Evolutionary conservation across 352 stramenopile genomes (phyloP).

Genomic region (Hyaloperonospora brassicae): DNA sequence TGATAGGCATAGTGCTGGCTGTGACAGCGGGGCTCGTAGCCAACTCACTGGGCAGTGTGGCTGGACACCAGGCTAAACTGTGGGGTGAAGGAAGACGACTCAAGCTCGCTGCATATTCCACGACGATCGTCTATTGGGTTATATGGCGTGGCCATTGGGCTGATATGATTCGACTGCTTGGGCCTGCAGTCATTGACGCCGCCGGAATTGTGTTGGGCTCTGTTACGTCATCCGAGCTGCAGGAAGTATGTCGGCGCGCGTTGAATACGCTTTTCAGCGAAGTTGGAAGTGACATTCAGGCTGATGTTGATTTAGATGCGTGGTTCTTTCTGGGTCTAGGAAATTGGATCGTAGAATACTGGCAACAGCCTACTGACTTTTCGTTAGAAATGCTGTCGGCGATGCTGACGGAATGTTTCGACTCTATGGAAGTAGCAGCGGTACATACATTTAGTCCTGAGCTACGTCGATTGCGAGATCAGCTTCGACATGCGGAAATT

Average conservation of each 20-base stretch:
- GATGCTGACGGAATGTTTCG: conserved; percentile 52
- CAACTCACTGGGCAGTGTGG: conserved; percentile 24
- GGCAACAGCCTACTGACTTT: conserved; percentile 72
- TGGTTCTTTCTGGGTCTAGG: conserved; percentile 62
- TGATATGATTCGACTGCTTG: conserved; percentile 43
- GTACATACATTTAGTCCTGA: conserved; percentile 49
- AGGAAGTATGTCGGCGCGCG: conserved; percentile 32
- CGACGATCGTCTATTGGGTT: conserved; percentile 51
- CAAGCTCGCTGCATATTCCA: conserved; percentile 55
- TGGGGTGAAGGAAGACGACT: conserved; percentile 64
- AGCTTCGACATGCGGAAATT: conserved; percentile 37
- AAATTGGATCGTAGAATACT: conserved; percentile 73
- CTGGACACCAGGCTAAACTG: conserved; percentile 26
- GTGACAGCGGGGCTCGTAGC: conserved; percentile 31
- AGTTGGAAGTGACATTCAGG: conserved; percentile 41
- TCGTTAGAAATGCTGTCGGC: conserved; percentile 58
- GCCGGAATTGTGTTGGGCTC: conserved; percentile 52
- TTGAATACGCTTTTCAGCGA: conserved; percentile 45
- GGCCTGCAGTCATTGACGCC: conserved; percentile 55
- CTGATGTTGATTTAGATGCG: conserved; percentile 57
- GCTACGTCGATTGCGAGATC: conserved; percentile 34
- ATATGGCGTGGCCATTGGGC: conserved; percentile 41
- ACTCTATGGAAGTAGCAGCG: conserved; percentile 42
- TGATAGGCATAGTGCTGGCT: conserved; percentile 30
- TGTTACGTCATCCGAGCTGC: conserved; percentile 34